phyloP scores from a whole-genome alignment of 2,329 filamentous ascomycete genomes.

The Neurospora sp. region DNA sequence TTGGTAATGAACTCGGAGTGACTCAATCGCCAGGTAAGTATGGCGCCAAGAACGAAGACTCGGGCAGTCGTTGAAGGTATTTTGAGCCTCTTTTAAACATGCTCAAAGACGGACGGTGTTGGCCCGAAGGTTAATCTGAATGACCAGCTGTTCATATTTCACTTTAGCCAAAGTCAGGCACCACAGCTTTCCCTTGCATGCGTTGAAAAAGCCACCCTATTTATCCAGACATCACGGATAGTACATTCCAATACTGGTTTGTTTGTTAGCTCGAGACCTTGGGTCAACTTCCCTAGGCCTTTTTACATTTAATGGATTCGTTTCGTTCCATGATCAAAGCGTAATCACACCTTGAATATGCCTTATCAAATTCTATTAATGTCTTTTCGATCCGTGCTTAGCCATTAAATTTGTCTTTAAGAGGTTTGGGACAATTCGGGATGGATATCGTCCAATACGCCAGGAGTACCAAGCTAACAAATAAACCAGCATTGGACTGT shows the following conservation, averaged over 20 bases:
- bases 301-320: no score
- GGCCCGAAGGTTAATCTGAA: conserved; percentile 11
- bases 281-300: no score
- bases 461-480: no score
- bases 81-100: conserved; percentile 4
- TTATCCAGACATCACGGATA: not conserved
- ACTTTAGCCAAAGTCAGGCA: conserved; percentile 12
- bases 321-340: no score
- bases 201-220: not conserved
- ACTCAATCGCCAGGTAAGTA: not conserved
- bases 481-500: no score
- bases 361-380: no score
- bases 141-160: not conserved
- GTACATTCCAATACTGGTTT: not conserved
- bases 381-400: no score
- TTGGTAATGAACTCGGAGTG: not conserved
- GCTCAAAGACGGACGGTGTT: conserved; percentile 8
- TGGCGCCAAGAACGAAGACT: not conserved
- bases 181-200: not conserved
- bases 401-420: no score
- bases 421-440: no score
- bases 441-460: no score
- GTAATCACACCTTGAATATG: no score
- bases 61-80: not conserved
- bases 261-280: no score